Evolutionary conservation across 164 flowering plant genomes (phyloP).

Genomic region (Sextonia rubra): DNA sequence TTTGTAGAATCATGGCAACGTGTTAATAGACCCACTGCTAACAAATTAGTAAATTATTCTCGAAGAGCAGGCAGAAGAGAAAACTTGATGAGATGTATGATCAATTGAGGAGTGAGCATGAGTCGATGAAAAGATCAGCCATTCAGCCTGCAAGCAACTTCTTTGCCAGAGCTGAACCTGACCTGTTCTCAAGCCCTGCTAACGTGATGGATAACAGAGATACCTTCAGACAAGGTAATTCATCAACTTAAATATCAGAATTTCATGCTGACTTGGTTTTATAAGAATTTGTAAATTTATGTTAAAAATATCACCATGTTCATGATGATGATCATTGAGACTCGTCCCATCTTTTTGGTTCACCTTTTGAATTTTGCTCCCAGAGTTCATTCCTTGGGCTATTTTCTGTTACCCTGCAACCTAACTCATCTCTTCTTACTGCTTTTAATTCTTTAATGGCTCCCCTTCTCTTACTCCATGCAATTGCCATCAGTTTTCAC

Average conservation of each 20-base stretch:
- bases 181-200: constrained; percentile 62
- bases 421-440: too few relatives aligned
- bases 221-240: constrained; percentile 68
- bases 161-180: constrained; percentile 63
- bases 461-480: too few relatives aligned
- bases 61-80: constrained; percentile 71
- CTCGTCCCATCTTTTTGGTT: not conserved
- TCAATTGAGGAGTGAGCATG: constrained; percentile 80
- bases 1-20: not conserved
- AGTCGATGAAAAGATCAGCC: constrained; percentile 79
- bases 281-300: too few relatives aligned
- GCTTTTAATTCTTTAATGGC: too few relatives aligned
- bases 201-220: constrained; percentile 76
- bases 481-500: too few relatives aligned
- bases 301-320: not conserved
- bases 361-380: not conserved
- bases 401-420: too few relatives aligned
- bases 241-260: too few relatives aligned
- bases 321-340: not conserved
- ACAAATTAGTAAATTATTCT: not conserved
- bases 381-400: not conserved
- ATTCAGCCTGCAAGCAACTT: constrained; percentile 83
- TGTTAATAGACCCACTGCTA: not conserved
- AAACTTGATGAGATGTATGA: constrained; percentile 99
- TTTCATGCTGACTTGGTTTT: not conserved